A percentile compares a stretch with the other conserved stretches of the same genome.
Conservation (phyloP, 345 rosid species). For the Viola odorata region DNA sequence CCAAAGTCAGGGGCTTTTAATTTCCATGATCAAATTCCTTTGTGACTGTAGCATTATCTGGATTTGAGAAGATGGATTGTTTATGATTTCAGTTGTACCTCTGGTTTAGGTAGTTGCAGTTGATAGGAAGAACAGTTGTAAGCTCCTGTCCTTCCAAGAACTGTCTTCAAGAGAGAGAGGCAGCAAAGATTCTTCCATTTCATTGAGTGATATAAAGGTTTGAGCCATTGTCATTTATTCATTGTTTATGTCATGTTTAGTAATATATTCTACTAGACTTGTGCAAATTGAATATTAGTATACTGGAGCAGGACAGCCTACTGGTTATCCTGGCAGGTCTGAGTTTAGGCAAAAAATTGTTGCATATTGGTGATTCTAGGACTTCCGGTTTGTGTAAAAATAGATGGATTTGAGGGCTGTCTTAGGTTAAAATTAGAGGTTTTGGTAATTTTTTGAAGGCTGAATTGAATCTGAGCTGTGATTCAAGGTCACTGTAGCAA, state of each 20-base stretch:
- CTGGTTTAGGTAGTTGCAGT: conserved; percentile 71
- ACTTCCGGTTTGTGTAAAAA: too few relatives aligned
- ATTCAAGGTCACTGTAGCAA: too few relatives aligned
- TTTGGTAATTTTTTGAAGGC: too few relatives aligned
- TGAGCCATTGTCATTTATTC: conserved; percentile 5
- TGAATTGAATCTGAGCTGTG: too few relatives aligned
- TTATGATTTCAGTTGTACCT: conserved; percentile 3
- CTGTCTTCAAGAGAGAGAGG: conserved; percentile 87
- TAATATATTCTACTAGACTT: neutral
- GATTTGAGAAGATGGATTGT: neutral
- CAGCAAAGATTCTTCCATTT: conserved; percentile 51
- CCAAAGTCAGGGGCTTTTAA: conserved; percentile 12
- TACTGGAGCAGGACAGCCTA: too few relatives aligned
- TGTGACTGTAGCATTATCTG: neutral
- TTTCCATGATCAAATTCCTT: neutral
- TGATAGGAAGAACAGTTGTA: conserved; percentile 63
- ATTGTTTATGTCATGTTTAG: neutral
- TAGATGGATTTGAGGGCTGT: too few relatives aligned
- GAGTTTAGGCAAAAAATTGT: too few relatives aligned
- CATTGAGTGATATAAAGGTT: conserved; percentile 65
- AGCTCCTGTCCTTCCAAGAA: conserved; percentile 92
- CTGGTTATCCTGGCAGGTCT: too few relatives aligned
- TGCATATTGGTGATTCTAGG: too few relatives aligned
- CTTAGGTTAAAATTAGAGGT: too few relatives aligned
- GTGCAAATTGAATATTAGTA: neutral